Evolutionary conservation across 805 yeast genomes (phyloP), one percentile per base, ranked within the genome.

Genomic region (Wickerhamiella cacticola): DNA sequence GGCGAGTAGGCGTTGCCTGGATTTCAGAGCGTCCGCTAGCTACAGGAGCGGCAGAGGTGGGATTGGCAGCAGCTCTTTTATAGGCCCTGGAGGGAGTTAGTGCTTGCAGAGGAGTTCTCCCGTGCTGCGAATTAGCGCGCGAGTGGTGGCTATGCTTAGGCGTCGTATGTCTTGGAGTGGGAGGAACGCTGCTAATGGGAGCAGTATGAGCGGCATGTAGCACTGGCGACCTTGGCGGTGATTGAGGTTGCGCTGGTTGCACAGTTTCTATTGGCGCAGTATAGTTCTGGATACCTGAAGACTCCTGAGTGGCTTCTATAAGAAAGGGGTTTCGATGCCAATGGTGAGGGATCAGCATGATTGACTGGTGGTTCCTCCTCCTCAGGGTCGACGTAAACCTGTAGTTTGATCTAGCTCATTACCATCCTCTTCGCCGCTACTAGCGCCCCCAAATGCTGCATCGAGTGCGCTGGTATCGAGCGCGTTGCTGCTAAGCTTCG

Each of bases 301-400:
- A 39, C 19, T 39, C 42, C 15, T 39, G 21, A 4, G 42, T 39
- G 13, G 26, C 42, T 39, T 39, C 42, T 22, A 23, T 28, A 13
- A 39, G 26, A 19, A 15, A 39, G 29, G 2, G 9, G 19, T 15
- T 15, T 21, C 3, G 42, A 19, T 5, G 24, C 21, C 3, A 23
- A 16, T 9, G 29, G 28, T 8, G 26, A 9, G 8, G 28, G 21
- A 9, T 24, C 29, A 7, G 5, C 9, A 3, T 15, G 7, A n/a
- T 10, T 15, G 9, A n/a, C 16, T 6, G 42, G 42, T n/a, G n/a
- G n/a, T n/a, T n/a, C n/a, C 29, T 39, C 42, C 5, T 39, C n/a
- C 3, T 39, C 42, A 19, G 42, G 29, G 24, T 39, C 42, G 7
- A 22, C 29, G 16, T 23, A 23, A 3, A 39, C 29, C 18, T 39